phyloP scores from a whole-genome alignment of 2,329 filamentous ascomycete genomes.

The Fusarium robinianum region DNA sequence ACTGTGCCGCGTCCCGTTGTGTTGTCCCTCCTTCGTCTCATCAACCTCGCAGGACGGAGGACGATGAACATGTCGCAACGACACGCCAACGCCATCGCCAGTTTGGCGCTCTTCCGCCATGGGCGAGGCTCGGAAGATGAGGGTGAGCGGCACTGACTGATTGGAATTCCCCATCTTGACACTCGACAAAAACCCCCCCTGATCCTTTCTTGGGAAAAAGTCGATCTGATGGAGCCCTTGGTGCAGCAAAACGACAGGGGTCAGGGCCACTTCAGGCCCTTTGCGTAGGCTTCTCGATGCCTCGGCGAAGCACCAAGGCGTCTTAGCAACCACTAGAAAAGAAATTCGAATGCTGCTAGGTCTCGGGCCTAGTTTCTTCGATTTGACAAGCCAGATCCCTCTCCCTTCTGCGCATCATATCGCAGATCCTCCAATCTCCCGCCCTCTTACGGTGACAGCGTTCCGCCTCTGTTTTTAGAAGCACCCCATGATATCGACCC shows the following conservation, averaged over 20 bases:
- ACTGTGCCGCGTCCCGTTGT: no score
- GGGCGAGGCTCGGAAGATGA: no score
- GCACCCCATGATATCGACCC: constrained; percentile 17
- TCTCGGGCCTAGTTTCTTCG: constrained; percentile 5
- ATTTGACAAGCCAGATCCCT: constrained; percentile 21
- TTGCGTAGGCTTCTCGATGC: no score
- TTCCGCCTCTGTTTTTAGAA: constrained; percentile 34
- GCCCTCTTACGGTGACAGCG: constrained; percentile 14
- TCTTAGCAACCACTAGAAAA: no score
- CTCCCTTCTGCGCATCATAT: constrained; percentile 21
- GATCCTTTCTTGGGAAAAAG: constrained; percentile 27
- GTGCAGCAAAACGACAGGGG: constrained; percentile 21
- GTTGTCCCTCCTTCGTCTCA: constrained; percentile 14
- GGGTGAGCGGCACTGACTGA: constrained; percentile 16
- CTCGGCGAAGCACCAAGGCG: no score
- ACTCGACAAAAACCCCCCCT: constrained; percentile 27
- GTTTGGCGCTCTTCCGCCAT: no score
- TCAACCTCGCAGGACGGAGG: constrained; percentile 10
- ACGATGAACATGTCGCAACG: no score
- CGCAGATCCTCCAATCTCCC: constrained; percentile 34
- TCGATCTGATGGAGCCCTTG: constrained; percentile 25
- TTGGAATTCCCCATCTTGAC: constrained; percentile 6
- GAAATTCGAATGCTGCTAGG: constrained; percentile 15
- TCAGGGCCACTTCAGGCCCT: no score
- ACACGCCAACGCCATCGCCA: no score